These are phyloP conservation scores for Ampelocalamus luodianensis DNA, from an alignment of 176 grass and related monocot species.

Conservation along the genomic window DNA sequence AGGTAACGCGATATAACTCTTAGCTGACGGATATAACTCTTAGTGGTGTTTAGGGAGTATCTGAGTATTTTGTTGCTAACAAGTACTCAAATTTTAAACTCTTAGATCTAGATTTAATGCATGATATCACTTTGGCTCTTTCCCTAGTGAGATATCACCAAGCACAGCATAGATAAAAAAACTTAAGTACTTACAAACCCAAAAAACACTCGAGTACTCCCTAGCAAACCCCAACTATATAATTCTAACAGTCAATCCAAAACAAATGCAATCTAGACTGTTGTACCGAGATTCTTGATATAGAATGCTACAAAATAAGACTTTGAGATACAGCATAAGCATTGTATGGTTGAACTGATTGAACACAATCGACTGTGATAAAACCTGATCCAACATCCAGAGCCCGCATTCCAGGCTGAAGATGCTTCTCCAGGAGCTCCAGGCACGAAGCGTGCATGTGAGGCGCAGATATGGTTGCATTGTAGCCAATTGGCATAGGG, in stretches of 20 bases:
- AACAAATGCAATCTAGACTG: not conserved
- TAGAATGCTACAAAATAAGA: not conserved
- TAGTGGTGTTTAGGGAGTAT: too few species aligned
- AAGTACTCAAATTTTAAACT: too few species aligned
- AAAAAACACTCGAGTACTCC: too few species aligned
- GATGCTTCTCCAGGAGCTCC: conserved; percentile 67
- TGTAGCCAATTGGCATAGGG: conserved; percentile 77
- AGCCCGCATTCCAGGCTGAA: conserved; percentile 73
- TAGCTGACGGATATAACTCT: not conserved
- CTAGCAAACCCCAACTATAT: too few species aligned
- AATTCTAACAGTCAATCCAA: not conserved
- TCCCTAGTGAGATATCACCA: too few species aligned
- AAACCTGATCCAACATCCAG: conserved; percentile 87
- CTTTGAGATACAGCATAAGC: not conserved
- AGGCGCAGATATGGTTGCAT: conserved; percentile 76
- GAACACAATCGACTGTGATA: not conserved
- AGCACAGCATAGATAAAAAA: too few species aligned
- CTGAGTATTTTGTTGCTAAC: too few species aligned
- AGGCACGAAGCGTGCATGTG: conserved; percentile 86
- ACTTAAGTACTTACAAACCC: too few species aligned
- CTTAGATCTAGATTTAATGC: too few species aligned
- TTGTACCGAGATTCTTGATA: not conserved
- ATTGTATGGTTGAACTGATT: not conserved
- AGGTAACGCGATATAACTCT: not conserved
- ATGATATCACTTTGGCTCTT: too few species aligned